Percentiles rank a stretch among this genome's conserved stretches.
phyloP scores from a whole-genome alignment of 306 rosid species.

The Macrotyloma uniflorum region DNA sequence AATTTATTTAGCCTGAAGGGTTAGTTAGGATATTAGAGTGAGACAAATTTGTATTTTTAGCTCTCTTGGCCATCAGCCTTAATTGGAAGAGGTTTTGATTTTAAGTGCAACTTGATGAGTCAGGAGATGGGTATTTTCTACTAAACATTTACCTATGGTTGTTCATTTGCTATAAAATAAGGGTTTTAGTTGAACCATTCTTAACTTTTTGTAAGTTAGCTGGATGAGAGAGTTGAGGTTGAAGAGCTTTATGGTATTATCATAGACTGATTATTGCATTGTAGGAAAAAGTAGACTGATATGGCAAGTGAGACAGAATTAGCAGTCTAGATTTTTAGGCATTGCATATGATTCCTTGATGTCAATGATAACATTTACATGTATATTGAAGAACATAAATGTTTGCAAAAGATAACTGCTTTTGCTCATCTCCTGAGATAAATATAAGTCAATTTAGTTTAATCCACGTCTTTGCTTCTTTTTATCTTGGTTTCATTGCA shows the following conservation, averaged over 20 bases:
- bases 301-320: constrained; percentile 2
- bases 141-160: not conserved
- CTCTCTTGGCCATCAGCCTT: constrained; percentile 21
- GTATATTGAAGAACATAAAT: constrained; percentile 5
- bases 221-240: not conserved
- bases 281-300: not conserved
- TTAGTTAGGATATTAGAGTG: not conserved
- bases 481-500: not conserved
- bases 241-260: constrained; percentile 1
- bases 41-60: constrained; percentile 1
- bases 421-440: constrained; percentile 18
- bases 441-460: constrained; percentile 8
- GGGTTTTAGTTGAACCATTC: constrained; percentile 29
- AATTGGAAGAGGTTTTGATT: constrained; percentile 1
- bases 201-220: not conserved
- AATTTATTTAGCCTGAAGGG: constrained; percentile 13
- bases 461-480: constrained; percentile 29
- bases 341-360: constrained; percentile 1
- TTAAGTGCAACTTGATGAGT: constrained; percentile 15
- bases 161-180: constrained; percentile 32
- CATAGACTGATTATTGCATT: constrained; percentile 2
- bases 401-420: constrained; percentile 2
- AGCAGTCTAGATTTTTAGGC: constrained; percentile 6
- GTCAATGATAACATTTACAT: not conserved
- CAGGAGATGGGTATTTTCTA: constrained; percentile 2